A percentile compares a stretch with the other conserved stretches of the same genome.
Conservation (phyloP, 2,329 filamentous ascomycete species). For the Rhynchosporium graminicola region DNA sequence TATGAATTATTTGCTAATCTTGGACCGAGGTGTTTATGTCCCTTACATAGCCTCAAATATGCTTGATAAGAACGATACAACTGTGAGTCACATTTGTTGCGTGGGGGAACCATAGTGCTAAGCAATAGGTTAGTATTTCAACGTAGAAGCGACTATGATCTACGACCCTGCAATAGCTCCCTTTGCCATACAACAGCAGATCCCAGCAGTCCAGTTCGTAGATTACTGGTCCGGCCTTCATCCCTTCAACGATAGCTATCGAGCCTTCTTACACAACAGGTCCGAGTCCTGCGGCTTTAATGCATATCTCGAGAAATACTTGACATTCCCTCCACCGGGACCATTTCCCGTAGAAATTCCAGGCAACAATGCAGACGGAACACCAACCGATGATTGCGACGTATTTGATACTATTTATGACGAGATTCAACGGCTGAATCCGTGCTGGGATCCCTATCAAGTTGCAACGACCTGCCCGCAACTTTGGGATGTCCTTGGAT, state of each 20-base stretch:
- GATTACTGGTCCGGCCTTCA: conserved; percentile 63
- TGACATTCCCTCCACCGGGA: conserved; percentile 68
- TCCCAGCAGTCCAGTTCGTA: conserved; percentile 58
- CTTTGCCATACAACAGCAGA: conserved; percentile 46
- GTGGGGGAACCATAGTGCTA: conserved; percentile 15
- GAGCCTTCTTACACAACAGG: conserved; percentile 51
- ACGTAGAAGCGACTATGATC: conserved; percentile 68
- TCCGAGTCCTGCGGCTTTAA: conserved; percentile 63
- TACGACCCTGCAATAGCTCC: conserved; percentile 69
- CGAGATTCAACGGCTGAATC: conserved; percentile 62
- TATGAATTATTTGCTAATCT: not conserved
- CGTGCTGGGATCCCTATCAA: conserved; percentile 79
- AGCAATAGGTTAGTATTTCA: conserved; percentile 56
- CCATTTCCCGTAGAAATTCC: conserved; percentile 53
- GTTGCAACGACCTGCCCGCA: conserved; percentile 71
- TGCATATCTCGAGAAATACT: conserved; percentile 59
- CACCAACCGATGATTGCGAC: conserved; percentile 52
- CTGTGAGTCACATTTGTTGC: conserved; percentile 18
- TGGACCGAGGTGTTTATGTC: conserved; percentile 61
- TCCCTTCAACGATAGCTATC: conserved; percentile 62
- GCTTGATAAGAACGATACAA: conserved; percentile 58
- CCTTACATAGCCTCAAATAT: conserved; percentile 75
- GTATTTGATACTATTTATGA: conserved; percentile 57
- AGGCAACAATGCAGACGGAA: conserved; percentile 44
- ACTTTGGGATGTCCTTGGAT: conserved; percentile 68